A percentile compares a stretch with the other conserved stretches of the same genome.
Conservation (phyloP, 169 alveolate genomes). For the Perkinsus olseni region DNA sequence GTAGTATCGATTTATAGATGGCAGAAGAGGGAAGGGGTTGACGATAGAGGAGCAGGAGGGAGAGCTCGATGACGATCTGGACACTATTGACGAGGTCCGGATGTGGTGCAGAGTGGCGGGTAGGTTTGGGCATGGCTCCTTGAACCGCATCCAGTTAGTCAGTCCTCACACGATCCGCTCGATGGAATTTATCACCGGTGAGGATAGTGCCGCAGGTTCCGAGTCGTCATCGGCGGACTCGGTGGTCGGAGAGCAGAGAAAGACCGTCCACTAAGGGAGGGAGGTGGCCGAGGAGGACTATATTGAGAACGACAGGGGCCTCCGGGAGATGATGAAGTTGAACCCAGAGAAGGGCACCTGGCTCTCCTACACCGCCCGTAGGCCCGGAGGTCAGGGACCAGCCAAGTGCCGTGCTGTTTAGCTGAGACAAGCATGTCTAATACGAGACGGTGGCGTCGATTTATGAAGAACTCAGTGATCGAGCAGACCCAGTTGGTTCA, state of each 20-base stretch:
- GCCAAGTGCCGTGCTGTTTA: background rate
- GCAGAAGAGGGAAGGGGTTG: background rate
- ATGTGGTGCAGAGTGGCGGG: background rate
- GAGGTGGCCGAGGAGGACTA: background rate
- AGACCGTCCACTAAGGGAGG: background rate
- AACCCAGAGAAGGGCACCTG: background rate
- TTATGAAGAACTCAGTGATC: background rate
- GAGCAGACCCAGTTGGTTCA: background rate
- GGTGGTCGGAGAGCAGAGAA: background rate
- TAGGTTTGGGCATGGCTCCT: background rate
- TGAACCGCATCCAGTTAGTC: background rate
- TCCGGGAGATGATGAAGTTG: background rate
- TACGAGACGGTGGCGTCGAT: background rate
- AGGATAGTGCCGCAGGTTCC: too few species aligned
- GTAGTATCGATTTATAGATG: background rate
- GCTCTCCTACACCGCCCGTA: background rate
- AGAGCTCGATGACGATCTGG: background rate
- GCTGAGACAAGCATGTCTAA: background rate
- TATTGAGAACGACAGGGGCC: background rate
- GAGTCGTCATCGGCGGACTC: too few species aligned
- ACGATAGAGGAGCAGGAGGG: background rate
- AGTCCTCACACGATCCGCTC: too few species aligned
- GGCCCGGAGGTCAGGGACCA: background rate
- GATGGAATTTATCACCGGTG: too few species aligned
- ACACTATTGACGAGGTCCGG: background rate